Evolutionary conservation across 2,329 filamentous ascomycete genomes (phyloP), one percentile per base, ranked within the genome.

Genomic region (Stagonosporopsis cucurbitacearum): DNA sequence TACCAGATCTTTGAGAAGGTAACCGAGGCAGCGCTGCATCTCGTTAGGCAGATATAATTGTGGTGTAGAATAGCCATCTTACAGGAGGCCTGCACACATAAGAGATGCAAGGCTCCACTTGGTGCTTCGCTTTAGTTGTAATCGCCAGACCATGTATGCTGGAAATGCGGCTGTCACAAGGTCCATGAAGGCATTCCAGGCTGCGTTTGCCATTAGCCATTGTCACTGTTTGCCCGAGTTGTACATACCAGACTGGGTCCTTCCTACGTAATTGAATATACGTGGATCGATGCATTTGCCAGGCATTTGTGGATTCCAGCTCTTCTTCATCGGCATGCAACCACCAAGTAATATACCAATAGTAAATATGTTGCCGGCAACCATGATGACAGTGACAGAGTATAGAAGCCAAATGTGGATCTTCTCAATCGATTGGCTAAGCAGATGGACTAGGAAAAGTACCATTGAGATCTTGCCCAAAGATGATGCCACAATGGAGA

Each of bases 381-480:
- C 17, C 40, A 23, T 35, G 4, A 46, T 35, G 3, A 7, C 28
- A 4, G 28, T 25, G 2, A 46, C 30, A 6, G 20, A 26, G 17
- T 49, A 49, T 4, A 49, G 15, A 17, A 40, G n/a, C 33, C 45
- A 39, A 3, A 22, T 13, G n/a, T 49, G 33, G 17, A 23, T 17
- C 25, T 26, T 19, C 25, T 22, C 2, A 20, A 9, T 22, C 22
- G 22, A 28, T 15, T 37, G 36, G 5, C 33, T 23, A 6, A 49
- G 45, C 12, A 49, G 13, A 13, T 23, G 45, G 15, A 49, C 25
- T 2, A 40, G 9, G n/a, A 40, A 49, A 17, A 30, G n/a, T 15
- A 52, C 36, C 46, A 41, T 50, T 12, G 36, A 50, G 6, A 50
- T 32, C 11, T 50, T 50, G 6, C 42, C 42, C 3, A 44, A 23